Conservation (phyloP, 2,329 filamentous ascomycete species). For the Fusarium nisikadoi region DNA sequence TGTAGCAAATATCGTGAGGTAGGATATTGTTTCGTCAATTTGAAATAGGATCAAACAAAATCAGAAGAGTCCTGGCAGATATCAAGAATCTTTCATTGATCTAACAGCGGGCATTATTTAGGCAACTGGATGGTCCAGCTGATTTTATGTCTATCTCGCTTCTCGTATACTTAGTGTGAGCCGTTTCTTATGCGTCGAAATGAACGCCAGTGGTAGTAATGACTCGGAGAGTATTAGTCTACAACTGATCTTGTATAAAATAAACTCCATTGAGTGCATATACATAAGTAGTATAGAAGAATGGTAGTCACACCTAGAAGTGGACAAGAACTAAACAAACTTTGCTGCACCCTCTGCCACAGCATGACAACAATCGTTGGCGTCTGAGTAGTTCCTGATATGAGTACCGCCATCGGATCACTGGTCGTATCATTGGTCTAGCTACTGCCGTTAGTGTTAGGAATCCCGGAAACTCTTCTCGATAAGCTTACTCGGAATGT, state of each 20-base stretch:
- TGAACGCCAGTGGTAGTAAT: too few species aligned
- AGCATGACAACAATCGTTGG: fast-evolving
- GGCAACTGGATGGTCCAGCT: too few species aligned
- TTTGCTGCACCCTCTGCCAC: fast-evolving
- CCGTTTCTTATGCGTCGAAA: too few species aligned
- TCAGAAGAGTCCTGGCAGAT: not conserved
- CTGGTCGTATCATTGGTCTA: too few species aligned
- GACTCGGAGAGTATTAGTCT: too few species aligned
- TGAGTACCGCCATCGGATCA: too few species aligned
- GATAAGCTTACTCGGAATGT: fast-evolving
- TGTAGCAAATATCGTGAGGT: fast-evolving
- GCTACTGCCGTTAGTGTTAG: too few species aligned
- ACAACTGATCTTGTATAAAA: fast-evolving
- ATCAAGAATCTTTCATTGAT: not conserved
- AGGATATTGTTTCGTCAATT: not conserved
- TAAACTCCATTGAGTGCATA: not conserved
- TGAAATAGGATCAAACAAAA: fast-evolving
- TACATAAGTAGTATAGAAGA: not conserved
- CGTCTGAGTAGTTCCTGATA: too few species aligned
- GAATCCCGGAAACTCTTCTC: too few species aligned
- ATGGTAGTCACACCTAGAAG: not conserved
- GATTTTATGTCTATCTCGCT: too few species aligned
- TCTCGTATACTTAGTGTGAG: too few species aligned
- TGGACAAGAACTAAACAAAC: not conserved
- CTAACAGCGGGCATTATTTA: too few species aligned